Base-by-base conservation (phyloP, 2,329 filamentous ascomycete genomes). In the Xylariaceae sp. region DNA sequence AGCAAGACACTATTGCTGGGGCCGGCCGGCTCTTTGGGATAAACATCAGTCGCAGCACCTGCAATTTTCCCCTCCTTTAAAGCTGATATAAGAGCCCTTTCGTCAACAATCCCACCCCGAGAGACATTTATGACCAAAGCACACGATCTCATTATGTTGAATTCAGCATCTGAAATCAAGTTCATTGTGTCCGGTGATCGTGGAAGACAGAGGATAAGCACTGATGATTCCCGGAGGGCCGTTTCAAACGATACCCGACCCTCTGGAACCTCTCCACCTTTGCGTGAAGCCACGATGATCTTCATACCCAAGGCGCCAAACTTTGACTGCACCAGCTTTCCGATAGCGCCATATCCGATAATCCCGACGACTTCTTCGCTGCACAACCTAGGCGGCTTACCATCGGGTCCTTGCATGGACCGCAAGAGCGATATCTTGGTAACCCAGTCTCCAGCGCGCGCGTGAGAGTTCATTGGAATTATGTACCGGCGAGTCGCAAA, bases 401-500 rank as follows among this genome's bases (percentile, higher is more conserved):
- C 58, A 16, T 61, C 56, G 2, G 59, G 58, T 2, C 54, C 53
- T 20, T 60, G 32, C 38, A 62, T 47, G 2, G 43, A 43, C 36
- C 32, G 42, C 37, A 57, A 49, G 42, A 66, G 49, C 52, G 47
- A 53, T 10, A 59, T 49, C 19, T 55, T 56, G 22, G 41, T 38
- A 2, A 49, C 37, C 64, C 64, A 66, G 43, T 48, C 56, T 0
- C 63, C 65, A 1, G 47, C 23, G 4, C 53, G 52, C 1, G 54
- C 59, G 29, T 63, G 41, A 4, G 53, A 45, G 54, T 67, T 56
- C 34, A 63, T 54, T 4, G 59, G 56, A 10, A 64, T 50, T 3
- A 71, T 47, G 23, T 61, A 64, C n/a, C 69, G 64, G 33, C 67
- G 64, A 19, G 60, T 45, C 4, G 63, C 61, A 49, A 70, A 54